Percentiles rank a stretch among this genome's conserved stretches.
These are phyloP conservation scores for Erigeron philadelphicus DNA, from an alignment of 140 eudicot species.

Conservation along the genomic window DNA sequence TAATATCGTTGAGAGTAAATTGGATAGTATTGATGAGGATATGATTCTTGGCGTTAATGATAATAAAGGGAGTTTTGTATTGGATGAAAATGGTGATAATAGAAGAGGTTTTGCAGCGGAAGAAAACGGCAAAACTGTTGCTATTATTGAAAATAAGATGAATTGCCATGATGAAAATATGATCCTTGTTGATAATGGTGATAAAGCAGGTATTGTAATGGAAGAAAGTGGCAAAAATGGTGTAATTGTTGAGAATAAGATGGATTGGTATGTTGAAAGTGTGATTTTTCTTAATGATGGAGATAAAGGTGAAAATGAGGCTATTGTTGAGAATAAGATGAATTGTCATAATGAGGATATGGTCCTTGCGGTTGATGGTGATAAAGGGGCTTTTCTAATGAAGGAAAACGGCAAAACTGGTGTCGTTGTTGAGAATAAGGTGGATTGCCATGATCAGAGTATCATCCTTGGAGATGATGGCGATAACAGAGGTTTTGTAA, in stretches of 20 bases:
- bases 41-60: not conserved
- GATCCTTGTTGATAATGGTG: not conserved
- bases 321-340: not conserved
- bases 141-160: not conserved
- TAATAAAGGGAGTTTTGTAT: not conserved
- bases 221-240: not conserved
- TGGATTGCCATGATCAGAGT: not conserved
- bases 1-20: not conserved
- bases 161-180: not conserved
- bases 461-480: not conserved
- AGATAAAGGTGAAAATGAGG: conserved; percentile 1
- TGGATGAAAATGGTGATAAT: not conserved
- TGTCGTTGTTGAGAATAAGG: conserved; percentile 3
- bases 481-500: not conserved
- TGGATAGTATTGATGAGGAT: not conserved
- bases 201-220: not conserved
- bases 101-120: not conserved
- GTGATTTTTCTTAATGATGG: not conserved
- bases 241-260: not conserved
- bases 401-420: conserved; percentile 21
- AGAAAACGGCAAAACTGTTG: conserved; percentile 5
- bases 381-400: conserved; percentile 7
- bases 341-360: not conserved
- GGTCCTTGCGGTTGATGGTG: not conserved
- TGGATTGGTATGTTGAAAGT: conserved; percentile 5